A percentile compares a stretch with the other conserved stretches of the same genome.
Evolutionary conservation across 2,329 filamentous ascomycete genomes (phyloP).

Genomic region (Lasiodiplodia citricola): DNA sequence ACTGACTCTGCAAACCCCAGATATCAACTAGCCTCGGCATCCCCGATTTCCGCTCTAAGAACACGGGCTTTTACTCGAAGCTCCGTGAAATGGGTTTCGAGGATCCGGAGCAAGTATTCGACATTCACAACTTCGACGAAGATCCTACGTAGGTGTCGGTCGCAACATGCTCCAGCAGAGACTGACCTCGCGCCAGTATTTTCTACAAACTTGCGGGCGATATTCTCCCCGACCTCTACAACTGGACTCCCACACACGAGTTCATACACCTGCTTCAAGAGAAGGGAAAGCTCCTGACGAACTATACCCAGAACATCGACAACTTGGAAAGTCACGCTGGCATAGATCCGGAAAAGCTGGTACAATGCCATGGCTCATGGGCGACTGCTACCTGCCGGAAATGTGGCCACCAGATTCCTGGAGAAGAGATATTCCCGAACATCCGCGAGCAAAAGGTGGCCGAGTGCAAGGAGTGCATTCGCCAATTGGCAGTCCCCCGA

Average conservation of each 20-base stretch:
- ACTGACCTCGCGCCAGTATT: constrained; percentile 49
- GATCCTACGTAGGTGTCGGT: constrained; percentile 63
- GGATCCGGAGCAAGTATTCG: constrained; percentile 95
- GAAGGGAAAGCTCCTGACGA: constrained; percentile 87
- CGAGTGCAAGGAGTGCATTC: constrained; percentile 73
- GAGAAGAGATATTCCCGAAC: constrained; percentile 78
- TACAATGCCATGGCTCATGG: constrained; percentile 97
- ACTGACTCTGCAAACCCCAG: constrained; percentile 5
- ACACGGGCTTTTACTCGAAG: constrained; percentile 88
- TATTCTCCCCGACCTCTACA: constrained; percentile 80
- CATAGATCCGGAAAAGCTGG: constrained; percentile 77
- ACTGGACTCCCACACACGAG: constrained; percentile 88
- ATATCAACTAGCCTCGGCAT: constrained; percentile 97
- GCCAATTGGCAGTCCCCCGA: constrained; percentile 55
- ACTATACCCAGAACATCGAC: constrained; percentile 99
- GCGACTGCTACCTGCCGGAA: constrained; percentile 88
- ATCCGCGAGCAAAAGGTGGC: constrained; percentile 79
- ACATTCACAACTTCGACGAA: constrained; percentile 83
- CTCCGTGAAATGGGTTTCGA: constrained; percentile 76
- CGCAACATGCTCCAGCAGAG: background rate
- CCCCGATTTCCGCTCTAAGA: constrained; percentile 93
- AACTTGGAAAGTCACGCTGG: constrained; percentile 90
- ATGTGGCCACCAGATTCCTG: constrained; percentile 75
- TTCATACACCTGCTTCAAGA: constrained; percentile 91
- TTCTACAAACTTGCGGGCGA: constrained; percentile 94